phyloP scores from a whole-genome alignment of 306 rosid genomes.

The Citrullus amarus region DNA sequence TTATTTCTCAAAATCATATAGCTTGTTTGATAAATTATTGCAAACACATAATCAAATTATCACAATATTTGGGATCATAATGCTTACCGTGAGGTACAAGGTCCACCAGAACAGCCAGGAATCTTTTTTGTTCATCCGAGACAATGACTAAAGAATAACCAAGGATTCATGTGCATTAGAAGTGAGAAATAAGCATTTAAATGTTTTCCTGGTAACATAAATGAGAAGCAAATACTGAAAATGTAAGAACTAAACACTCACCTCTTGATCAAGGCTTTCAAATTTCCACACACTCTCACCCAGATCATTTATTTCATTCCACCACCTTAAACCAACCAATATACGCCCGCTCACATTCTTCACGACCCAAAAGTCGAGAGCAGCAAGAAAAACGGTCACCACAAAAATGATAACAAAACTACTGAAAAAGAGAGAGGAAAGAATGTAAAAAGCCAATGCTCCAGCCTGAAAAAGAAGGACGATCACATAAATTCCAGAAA shows the following conservation, averaged over 20 bases:
- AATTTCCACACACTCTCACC: constrained; percentile 98
- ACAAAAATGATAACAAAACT: constrained; percentile 95
- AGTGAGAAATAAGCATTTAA: neutral
- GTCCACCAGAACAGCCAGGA: constrained; percentile 99
- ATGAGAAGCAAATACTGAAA: constrained; percentile 1
- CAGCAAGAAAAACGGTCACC: constrained; percentile 91
- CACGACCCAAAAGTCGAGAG: constrained; percentile 98
- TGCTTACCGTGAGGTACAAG: constrained; percentile 61
- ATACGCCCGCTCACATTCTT: constrained; percentile 98
- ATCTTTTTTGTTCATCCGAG: constrained; percentile 95
- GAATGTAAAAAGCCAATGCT: constrained; percentile 91
- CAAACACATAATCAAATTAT: neutral
- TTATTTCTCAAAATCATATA: neutral
- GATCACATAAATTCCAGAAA: constrained; percentile 1
- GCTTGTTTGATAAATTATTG: neutral
- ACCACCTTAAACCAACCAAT: constrained; percentile 97
- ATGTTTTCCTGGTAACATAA: constrained; percentile 2
- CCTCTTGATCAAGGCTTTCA: constrained; percentile 98
- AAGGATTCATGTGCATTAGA: constrained; percentile 12
- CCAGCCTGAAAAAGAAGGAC: constrained; percentile 47
- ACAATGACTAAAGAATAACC: constrained; percentile 46
- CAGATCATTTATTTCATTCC: constrained; percentile 95
- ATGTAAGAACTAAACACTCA: constrained; percentile 15
- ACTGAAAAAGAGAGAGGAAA: constrained; percentile 67
- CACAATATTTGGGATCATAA: neutral